Percentiles rank a stretch among this genome's conserved stretches.
phyloP scores from a whole-genome alignment of 2,329 filamentous ascomycete genomes.

The Knufia fluminis region DNA sequence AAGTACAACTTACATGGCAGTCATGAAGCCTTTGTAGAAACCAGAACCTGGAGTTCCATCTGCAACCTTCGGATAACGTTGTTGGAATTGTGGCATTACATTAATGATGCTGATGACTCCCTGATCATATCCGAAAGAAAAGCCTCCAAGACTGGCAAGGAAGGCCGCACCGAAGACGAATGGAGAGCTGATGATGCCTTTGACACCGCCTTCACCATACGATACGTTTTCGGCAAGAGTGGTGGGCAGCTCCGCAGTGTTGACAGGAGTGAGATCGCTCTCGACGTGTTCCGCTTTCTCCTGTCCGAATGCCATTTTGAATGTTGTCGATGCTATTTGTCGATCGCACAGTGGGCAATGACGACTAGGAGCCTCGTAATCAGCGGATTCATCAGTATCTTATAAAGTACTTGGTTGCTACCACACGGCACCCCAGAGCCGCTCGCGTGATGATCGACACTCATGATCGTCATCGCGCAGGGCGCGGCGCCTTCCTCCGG shows the following conservation, averaged over 20 bases:
- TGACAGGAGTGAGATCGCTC: not conserved
- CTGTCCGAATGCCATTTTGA: not conserved
- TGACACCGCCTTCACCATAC: constrained; percentile 27
- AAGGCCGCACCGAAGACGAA: constrained; percentile 38
- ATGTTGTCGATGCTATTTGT: not conserved
- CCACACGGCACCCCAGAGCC: too few relatives aligned
- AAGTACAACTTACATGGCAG: too few relatives aligned
- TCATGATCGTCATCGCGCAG: not conserved
- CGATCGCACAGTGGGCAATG: not conserved
- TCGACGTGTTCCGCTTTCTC: not conserved
- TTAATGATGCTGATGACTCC: constrained; percentile 38
- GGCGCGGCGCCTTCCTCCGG: not conserved
- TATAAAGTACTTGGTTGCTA: too few relatives aligned
- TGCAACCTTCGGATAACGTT: constrained; percentile 29
- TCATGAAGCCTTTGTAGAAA: constrained; percentile 35
- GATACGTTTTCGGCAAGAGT: constrained; percentile 7
- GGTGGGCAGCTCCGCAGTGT: not conserved
- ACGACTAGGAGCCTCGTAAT: too few relatives aligned
- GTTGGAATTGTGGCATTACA: constrained; percentile 38
- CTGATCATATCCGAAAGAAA: constrained; percentile 38
- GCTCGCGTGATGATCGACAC: not conserved
- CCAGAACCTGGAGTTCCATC: constrained; percentile 15
- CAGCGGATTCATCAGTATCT: not conserved
- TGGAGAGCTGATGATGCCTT: constrained; percentile 28
- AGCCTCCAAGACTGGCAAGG: constrained; percentile 35